These are phyloP conservation scores for Solanum piurae DNA, from an alignment of 257 asterid species.

Conservation along the genomic window DNA sequence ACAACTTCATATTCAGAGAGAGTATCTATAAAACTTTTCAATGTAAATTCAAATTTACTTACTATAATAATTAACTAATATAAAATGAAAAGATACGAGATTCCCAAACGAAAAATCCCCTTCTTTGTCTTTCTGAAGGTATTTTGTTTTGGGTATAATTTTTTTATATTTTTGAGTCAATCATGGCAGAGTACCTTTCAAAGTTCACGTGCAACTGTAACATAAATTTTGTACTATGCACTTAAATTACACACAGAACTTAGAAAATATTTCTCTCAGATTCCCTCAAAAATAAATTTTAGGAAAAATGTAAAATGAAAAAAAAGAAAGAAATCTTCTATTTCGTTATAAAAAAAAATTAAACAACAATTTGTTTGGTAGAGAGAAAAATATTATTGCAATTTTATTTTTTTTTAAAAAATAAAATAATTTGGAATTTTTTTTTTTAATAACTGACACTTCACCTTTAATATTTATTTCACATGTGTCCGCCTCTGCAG, in stretches of 20 bases:
- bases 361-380: neutral
- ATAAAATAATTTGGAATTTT: too few relatives aligned
- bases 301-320: neutral
- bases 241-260: neutral
- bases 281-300: neutral
- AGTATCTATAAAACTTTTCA: too few relatives aligned
- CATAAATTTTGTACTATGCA: neutral
- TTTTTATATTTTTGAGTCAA: neutral
- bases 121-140: neutral
- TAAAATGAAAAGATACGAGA: too few relatives aligned
- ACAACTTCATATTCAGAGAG: too few relatives aligned
- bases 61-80: too few relatives aligned
- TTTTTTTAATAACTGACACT: neutral
- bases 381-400: neutral
- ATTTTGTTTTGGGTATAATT: neutral
- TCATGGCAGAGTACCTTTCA: neutral
- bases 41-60: too few relatives aligned
- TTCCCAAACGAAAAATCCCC: too few relatives aligned
- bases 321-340: neutral
- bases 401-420: neutral
- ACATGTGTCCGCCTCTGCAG: neutral
- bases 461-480: neutral
- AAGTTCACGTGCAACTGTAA: neutral
- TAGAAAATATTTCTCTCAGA: neutral
- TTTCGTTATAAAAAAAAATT: neutral